Percentiles rank a stretch among this genome's conserved stretches.
phyloP scores from a whole-genome alignment of 345 rosid genomes.

The Dipteronia dyeriana region DNA sequence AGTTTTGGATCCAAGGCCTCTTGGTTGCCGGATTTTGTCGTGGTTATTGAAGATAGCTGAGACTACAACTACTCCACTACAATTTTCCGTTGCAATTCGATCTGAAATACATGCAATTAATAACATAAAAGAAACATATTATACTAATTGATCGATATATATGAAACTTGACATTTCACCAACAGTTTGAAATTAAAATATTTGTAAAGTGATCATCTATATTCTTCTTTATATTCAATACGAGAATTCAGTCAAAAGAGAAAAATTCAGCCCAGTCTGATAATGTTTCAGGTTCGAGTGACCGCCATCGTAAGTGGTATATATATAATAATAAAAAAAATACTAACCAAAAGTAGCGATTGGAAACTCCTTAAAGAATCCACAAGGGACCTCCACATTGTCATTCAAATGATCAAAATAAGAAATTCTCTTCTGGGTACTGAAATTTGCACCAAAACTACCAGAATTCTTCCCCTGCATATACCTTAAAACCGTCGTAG shows the following conservation, averaged over 20 bases:
- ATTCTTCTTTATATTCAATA: background rate
- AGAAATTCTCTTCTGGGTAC: slow-evolving; percentile 54
- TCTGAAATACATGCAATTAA: slow-evolving; percentile 42
- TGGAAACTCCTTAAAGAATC: slow-evolving; percentile 68
- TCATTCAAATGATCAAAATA: slow-evolving; percentile 44
- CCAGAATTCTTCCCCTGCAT: slow-evolving; percentile 45
- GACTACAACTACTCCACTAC: slow-evolving; percentile 68
- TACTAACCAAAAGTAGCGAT: slow-evolving; percentile 60
- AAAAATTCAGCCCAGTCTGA: background rate
- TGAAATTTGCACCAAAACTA: slow-evolving; percentile 72
- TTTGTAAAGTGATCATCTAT: background rate
- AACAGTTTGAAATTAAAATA: background rate
- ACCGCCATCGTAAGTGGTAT: too few species aligned
- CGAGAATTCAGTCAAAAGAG: background rate
- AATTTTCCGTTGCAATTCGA: slow-evolving; percentile 71
- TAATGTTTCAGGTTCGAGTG: too few species aligned
- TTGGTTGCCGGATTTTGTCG: slow-evolving; percentile 87
- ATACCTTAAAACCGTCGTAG: slow-evolving; percentile 47
- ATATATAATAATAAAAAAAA: too few species aligned
- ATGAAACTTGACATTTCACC: background rate
- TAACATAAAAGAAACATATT: background rate
- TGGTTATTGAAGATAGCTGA: slow-evolving; percentile 92
- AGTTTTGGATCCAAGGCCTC: slow-evolving; percentile 75
- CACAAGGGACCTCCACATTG: slow-evolving; percentile 66
- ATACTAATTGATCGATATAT: background rate